Conservation (phyloP, 257 asterid genomes). For the Ophiorrhiza pumila region DNA sequence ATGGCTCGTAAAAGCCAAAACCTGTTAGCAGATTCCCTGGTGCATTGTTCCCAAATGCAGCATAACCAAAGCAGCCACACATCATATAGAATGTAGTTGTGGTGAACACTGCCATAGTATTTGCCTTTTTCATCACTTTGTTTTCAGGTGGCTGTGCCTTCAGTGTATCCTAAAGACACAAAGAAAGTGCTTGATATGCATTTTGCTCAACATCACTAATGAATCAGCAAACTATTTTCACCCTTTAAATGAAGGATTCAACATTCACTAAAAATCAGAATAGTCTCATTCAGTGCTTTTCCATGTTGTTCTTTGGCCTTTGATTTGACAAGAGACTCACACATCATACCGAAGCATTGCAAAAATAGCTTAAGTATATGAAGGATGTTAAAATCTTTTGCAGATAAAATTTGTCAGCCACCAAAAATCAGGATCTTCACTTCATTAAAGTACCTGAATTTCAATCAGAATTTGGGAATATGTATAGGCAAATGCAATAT, state of each 20-base stretch:
- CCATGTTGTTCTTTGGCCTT: neutral
- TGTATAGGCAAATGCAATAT: conserved; percentile 67
- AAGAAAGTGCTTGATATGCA: neutral
- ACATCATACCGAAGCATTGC: neutral
- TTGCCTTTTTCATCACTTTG: conserved; percentile 67
- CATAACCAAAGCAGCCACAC: conserved; percentile 69
- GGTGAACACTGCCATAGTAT: conserved; percentile 34
- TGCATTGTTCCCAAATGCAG: conserved; percentile 62
- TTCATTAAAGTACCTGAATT: conserved; percentile 45
- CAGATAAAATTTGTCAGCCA: neutral
- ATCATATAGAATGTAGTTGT: conserved; percentile 62
- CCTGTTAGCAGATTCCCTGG: conserved; percentile 65
- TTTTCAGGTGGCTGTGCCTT: conserved; percentile 52
- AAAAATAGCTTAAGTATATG: neutral
- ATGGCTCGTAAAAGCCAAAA: conserved; percentile 65
- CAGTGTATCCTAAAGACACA: conserved; percentile 44
- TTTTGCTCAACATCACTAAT: neutral
- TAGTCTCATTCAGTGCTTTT: neutral
- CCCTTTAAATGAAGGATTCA: neutral
- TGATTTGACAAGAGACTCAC: neutral
- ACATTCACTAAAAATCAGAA: neutral
- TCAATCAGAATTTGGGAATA: conserved; percentile 60
- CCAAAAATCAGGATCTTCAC: neutral
- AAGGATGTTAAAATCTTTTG: neutral
- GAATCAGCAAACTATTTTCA: neutral